Evolutionary conservation across 2,329 filamentous ascomycete species (phyloP).

Genomic region (Kalmusia sp.): DNA sequence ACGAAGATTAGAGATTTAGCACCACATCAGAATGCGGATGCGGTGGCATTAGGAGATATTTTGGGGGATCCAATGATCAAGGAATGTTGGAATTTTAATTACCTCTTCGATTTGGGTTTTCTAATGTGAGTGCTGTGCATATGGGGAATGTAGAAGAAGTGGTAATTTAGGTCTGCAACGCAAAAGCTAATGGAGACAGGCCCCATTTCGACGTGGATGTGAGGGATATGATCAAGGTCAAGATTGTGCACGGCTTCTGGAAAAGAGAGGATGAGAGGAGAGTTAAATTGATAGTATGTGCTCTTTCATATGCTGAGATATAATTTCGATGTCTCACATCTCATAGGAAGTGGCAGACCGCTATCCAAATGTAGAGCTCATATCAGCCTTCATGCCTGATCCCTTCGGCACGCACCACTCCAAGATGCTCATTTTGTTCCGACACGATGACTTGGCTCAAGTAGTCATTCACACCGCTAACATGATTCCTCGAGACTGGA

Average conservation of each 20-base stretch:
- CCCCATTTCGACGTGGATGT: constrained; percentile 65
- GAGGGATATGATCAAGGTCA: constrained; percentile 59
- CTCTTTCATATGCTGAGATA: neutral
- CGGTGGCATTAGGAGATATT: constrained; percentile 70
- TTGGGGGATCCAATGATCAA: constrained; percentile 77
- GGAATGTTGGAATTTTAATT: constrained; percentile 76
- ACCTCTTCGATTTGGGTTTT: constrained; percentile 68
- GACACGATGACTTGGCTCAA: constrained; percentile 78
- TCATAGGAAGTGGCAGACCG: constrained; percentile 65
- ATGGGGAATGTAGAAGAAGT: constrained; percentile 33
- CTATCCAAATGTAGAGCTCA: constrained; percentile 72
- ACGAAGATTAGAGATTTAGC: constrained; percentile 73
- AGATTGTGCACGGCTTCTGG: constrained; percentile 70
- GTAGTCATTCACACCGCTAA: constrained; percentile 89
- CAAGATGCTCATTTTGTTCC: constrained; percentile 85
- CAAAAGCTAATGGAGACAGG: constrained; percentile 25
- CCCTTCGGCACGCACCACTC: constrained; percentile 85
- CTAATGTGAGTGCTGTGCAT: constrained; percentile 59
- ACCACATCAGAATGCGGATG: constrained; percentile 66
- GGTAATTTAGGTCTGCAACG: neutral
- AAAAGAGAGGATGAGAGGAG: constrained; percentile 70
- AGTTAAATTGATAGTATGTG: constrained; percentile 62
- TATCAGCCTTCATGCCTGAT: constrained; percentile 80
- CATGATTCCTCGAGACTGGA: constrained; percentile 88
- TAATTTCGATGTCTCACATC: neutral